These are phyloP conservation scores for Emydomyces testavorans DNA, from an alignment of 2,329 filamentous ascomycete genomes.

Conservation along the genomic window DNA sequence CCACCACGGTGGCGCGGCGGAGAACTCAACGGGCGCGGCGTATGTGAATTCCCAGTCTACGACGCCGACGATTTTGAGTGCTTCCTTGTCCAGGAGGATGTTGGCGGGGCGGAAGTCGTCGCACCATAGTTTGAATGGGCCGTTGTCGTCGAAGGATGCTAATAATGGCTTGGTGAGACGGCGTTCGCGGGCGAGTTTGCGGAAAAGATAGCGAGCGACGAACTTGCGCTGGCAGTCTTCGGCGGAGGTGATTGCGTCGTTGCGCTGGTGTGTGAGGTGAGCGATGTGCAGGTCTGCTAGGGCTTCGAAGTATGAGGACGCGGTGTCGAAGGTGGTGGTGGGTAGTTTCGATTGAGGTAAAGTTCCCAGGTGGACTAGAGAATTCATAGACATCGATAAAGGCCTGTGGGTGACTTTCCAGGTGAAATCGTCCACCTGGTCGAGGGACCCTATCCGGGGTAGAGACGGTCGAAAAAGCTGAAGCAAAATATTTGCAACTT, in stretches of 20 bases:
- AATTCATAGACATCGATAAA: conserved; percentile 36
- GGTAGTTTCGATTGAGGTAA: conserved; percentile 17
- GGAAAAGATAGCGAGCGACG: conserved; percentile 35
- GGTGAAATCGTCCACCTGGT: conserved; percentile 12
- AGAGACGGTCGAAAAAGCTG: no score
- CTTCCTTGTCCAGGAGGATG: conserved; percentile 20
- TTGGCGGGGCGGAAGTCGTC: conserved; percentile 24
- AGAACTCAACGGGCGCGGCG: conserved; percentile 19
- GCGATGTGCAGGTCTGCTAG: conserved; percentile 14
- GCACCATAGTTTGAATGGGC: conserved; percentile 20
- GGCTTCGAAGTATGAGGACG: conserved; percentile 12
- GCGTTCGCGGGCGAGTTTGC: conserved; percentile 21
- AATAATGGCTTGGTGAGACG: conserved; percentile 16
- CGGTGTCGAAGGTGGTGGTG: conserved; percentile 11
- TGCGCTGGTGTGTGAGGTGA: conserved; percentile 34
- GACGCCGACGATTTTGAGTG: conserved; percentile 17
- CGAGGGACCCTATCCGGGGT: no score
- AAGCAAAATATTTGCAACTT: no score
- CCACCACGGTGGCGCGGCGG: conserved; percentile 20
- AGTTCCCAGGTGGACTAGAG: conserved; percentile 23
- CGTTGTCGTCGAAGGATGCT: conserved; percentile 8
- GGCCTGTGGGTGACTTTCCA: conserved; percentile 28
- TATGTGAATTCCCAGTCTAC: conserved; percentile 26
- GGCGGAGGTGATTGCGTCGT: conserved; percentile 28
- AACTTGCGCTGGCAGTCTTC: conserved; percentile 37